Evolutionary conservation across 176 grass and related monocot species (phyloP), one percentile per base, ranked within the genome.

Genomic region (Dactylis glomerata): DNA sequence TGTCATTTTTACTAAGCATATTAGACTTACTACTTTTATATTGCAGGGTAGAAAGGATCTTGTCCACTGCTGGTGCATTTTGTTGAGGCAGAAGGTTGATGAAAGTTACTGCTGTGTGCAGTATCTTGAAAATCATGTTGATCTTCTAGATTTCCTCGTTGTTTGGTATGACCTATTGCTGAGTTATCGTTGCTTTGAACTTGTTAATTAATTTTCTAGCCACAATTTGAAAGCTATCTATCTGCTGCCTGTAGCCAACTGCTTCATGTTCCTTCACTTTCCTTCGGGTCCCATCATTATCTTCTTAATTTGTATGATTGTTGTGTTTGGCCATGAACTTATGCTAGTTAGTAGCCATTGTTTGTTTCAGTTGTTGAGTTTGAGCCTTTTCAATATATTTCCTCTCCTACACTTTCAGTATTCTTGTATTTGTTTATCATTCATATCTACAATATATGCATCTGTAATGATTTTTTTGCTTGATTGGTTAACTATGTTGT

Each of bases 121-220:
- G 59, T 99, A 99, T 86, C 88, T 99, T 78, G 93, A 94, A 86
- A 99, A 75, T 79, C 89, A 99, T 91, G 58, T 89, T 32, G 97
- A 99, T 52, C 93, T 99, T 94, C 66, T 99, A 76, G 97, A 99
- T 86, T 99, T 96, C 81, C 93, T 99, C 75, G 88, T 99, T 89
- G 90, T 92, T 78, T 99, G 97, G 97, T 99, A 91, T 92, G 89
- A 28, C 44, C 36, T 75, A 42, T 85, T 68, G 17, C 74, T 50
- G 42, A 89, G 59, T 32, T 81, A 68, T 58, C 22, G 8, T 59
- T 80, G 33, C 22, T 34, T 63, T 30, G 4, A 37, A 45, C 6
- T 79, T 73, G 10, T 22, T 73, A 44, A 82, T 75, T 78, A 0
- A 5, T 75, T 75, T 73, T 7, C 66, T 74, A 58, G 27, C 5